Percentiles rank a stretch among this genome's conserved stretches.
phyloP scores from a whole-genome alignment of 495 filamentous ascomycete genomes.

The Niebla homalea region DNA sequence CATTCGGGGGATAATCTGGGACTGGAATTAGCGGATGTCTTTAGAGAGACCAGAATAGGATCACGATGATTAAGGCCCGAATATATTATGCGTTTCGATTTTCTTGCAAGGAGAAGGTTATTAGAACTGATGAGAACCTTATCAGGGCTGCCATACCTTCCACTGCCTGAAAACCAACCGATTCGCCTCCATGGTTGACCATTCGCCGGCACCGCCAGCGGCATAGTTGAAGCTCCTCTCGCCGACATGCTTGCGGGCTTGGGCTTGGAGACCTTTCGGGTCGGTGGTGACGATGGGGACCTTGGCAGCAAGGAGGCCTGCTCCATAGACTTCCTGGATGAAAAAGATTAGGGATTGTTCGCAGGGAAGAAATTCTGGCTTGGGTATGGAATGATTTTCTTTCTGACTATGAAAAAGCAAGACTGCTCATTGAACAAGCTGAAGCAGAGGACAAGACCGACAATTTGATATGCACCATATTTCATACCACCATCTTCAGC shows the following conservation, averaged over 20 bases:
- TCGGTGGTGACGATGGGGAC: conserved; percentile 45
- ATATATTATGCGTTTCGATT: no score
- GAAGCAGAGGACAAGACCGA: no score
- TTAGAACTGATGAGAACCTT: no score
- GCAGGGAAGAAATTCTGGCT: no score
- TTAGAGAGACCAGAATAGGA: no score
- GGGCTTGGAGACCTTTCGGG: conserved; percentile 43
- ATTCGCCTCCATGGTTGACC: conserved; percentile 52
- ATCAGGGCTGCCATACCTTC: conserved; percentile 28
- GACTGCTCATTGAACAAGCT: no score
- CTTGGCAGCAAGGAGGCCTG: conserved; percentile 33
- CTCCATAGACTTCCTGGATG: conserved; percentile 30
- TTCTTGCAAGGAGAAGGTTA: background rate
- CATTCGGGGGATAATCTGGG: conserved; percentile 27
- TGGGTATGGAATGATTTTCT: no score
- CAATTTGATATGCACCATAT: no score
- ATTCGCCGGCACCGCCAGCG: conserved; percentile 50
- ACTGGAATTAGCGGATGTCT: background rate
- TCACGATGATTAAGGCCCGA: background rate
- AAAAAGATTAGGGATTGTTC: no score
- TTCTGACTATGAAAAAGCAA: no score
- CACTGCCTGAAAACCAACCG: conserved; percentile 51
- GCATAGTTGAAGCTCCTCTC: conserved; percentile 45
- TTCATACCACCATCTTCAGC: no score
- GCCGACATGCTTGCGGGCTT: conserved; percentile 36